These are phyloP conservation scores for Silene coronaria DNA, from an alignment of 179 eudicot species.

Conservation along the genomic window DNA sequence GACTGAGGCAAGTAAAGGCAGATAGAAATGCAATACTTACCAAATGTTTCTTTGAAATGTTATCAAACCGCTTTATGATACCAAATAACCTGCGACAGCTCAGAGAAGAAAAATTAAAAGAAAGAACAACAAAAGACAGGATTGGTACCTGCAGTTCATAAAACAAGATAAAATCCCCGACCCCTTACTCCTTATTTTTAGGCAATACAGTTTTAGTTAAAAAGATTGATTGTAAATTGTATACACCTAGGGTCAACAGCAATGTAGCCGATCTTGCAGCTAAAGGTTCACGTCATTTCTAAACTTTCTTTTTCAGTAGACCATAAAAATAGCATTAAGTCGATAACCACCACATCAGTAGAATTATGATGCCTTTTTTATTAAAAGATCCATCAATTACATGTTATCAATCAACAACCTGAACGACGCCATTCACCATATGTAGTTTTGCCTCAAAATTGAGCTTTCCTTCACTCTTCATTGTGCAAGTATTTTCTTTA, in stretches of 20 bases:
- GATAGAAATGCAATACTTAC: conserved; percentile 36
- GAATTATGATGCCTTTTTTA: too few species aligned
- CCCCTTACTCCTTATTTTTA: not conserved
- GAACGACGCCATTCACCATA: too few species aligned
- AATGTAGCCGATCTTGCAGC: not conserved
- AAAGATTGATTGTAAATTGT: not conserved
- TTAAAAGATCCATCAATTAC: too few species aligned
- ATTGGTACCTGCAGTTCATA: not conserved
- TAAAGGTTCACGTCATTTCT: not conserved
- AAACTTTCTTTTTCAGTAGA: not conserved
- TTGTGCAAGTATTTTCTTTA: too few species aligned
- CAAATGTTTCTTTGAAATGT: conserved; percentile 55
- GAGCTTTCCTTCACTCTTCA: too few species aligned
- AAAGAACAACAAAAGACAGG: not conserved
- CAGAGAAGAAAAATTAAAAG: conserved; percentile 1
- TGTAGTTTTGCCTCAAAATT: too few species aligned
- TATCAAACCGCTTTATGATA: conserved; percentile 62
- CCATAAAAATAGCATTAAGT: not conserved
- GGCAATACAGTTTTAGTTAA: not conserved
- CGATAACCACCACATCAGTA: not conserved
- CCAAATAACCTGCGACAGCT: conserved; percentile 56
- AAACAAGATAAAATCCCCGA: not conserved
- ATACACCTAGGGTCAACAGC: not conserved
- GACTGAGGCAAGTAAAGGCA: not conserved
- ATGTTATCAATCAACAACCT: too few species aligned